Percentiles rank a stretch among this genome's conserved stretches.
phyloP scores from a whole-genome alignment of 1,139 yeast species.

The Magnusiomyces sp. region DNA sequence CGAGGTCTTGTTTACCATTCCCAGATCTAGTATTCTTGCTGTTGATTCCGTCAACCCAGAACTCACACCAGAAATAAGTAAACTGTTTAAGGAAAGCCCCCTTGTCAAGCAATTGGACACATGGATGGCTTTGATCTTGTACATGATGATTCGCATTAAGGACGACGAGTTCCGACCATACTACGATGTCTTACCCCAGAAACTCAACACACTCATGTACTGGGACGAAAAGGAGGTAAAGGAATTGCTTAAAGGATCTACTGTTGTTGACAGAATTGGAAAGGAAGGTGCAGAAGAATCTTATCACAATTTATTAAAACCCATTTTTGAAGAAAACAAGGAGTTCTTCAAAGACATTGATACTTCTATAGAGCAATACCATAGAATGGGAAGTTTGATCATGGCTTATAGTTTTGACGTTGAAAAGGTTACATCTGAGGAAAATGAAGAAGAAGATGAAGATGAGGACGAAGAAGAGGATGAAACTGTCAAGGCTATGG shows the following conservation, averaged over 20 bases:
- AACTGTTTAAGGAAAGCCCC: constrained; percentile 32
- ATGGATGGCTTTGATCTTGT: constrained; percentile 72
- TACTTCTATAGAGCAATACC: constrained; percentile 50
- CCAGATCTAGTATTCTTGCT: constrained; percentile 49
- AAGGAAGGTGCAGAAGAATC: constrained; percentile 54
- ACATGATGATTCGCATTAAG: constrained; percentile 39
- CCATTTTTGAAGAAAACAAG: constrained; percentile 26
- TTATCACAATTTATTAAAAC: constrained; percentile 38
- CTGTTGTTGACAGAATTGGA: constrained; percentile 63
- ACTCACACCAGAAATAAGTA: constrained; percentile 29
- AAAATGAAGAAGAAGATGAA: constrained; percentile 31
- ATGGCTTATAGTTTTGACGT: constrained; percentile 66
- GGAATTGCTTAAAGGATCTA: constrained; percentile 63
- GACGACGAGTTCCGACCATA: constrained; percentile 60
- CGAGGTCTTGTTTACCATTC: constrained; percentile 62
- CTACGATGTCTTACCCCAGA: constrained; percentile 57
- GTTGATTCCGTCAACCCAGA: constrained; percentile 36
- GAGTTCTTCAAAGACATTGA: constrained; percentile 27
- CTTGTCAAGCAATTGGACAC: constrained; percentile 41
- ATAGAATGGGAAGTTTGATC: constrained; percentile 60
- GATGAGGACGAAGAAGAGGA: constrained; percentile 36
- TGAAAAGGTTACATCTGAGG: constrained; percentile 18
- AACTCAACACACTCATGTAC: constrained; percentile 66
- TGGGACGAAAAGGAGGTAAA: constrained; percentile 48
- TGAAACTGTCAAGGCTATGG: constrained; percentile 68